Evolutionary conservation across 106 monocot genomes (phyloP), one percentile per base, ranked within the genome.

Genomic region (Dioscorea dumetorum): DNA sequence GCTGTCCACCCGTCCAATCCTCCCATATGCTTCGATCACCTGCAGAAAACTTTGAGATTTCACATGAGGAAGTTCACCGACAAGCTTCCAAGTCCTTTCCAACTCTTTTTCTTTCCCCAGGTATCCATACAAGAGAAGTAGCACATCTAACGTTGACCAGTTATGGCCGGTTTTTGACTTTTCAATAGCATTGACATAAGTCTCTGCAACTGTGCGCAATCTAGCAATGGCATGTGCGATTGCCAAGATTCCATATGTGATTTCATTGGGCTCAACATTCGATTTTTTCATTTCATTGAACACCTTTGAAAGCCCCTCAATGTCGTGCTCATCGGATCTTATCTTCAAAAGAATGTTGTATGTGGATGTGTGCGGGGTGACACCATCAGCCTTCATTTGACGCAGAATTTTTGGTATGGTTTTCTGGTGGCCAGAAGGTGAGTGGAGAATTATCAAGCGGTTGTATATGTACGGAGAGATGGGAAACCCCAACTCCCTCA

Each of bases 311-410:
- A 99, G 58, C 4, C 87, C 85, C 66, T 89, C 87, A 62, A 92
- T 77, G 70, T 90, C 79, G 67, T 92, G 92, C 2, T 90, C 77
- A 48, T 83, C 72, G 14, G 97, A 86, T 79, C 89, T 84, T 32
- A 92, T 84, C 57, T 99, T 89, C 71, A 99, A 64, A 12, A 99
- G 84, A 68, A 99, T 99, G 77, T 99, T 99, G 73, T 84, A 99
- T 24, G 97, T 99, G 22, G 92, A 99, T 14, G 70, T 62, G 61
- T 99, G 97, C 41, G 84, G 87, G n/a, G 74, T 21, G 32, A 92
- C 68, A 12, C 75, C 69, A 61, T 92, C 97, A 12, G 87, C 88
- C 73, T 86, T 92, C 97, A 99, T 99, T 72, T 85, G 97, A 22
- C 64, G 66, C 11, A 92, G 87, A 49, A 99, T 82, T 77, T 78